Conservation (phyloP, 805 yeast species). For the Wickerhamomyces bovis region DNA sequence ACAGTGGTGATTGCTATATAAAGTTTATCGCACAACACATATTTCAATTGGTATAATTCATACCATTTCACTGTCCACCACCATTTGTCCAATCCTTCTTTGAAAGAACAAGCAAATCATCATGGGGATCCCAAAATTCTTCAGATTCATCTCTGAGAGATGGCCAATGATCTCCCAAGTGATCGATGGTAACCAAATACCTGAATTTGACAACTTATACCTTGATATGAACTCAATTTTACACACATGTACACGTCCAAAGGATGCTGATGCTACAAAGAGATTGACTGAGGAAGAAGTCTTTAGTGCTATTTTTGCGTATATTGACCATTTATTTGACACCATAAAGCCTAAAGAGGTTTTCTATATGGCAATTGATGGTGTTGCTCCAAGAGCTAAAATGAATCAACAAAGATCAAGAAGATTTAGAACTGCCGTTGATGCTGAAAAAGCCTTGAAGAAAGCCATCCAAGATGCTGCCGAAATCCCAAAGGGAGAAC, state of each 20-base stretch:
- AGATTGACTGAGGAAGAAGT: slow-evolving; percentile 84
- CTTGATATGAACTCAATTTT: slow-evolving; percentile 97
- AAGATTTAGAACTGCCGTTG: slow-evolving; percentile 89
- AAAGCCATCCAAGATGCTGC: slow-evolving; percentile 72
- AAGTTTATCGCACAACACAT: not conserved
- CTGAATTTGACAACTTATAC: slow-evolving; percentile 92
- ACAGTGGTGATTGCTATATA: not conserved
- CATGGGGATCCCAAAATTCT: slow-evolving; percentile 94
- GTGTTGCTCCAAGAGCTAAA: slow-evolving; percentile 98
- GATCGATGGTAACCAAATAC: slow-evolving; percentile 74
- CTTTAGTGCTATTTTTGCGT: slow-evolving; percentile 86
- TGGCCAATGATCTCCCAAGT: slow-evolving; percentile 94
- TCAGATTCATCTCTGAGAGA: slow-evolving; percentile 94
- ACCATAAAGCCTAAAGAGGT: slow-evolving; percentile 81
- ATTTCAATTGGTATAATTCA: not conserved
- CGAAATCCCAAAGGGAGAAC: slow-evolving; percentile 73
- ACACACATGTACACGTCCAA: slow-evolving; percentile 89
- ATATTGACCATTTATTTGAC: slow-evolving; percentile 88
- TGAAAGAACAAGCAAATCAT: not conserved
- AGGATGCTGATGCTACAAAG: slow-evolving; percentile 57
- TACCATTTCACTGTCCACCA: not conserved
- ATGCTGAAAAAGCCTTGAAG: slow-evolving; percentile 73
- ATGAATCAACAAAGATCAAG: slow-evolving; percentile 98
- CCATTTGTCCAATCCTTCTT: not conserved
- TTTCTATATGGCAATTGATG: slow-evolving; percentile 96